Evolutionary conservation across 306 rosid genomes (phyloP), one percentile per base, ranked within the genome.

Genomic region (Quercus glauca): DNA sequence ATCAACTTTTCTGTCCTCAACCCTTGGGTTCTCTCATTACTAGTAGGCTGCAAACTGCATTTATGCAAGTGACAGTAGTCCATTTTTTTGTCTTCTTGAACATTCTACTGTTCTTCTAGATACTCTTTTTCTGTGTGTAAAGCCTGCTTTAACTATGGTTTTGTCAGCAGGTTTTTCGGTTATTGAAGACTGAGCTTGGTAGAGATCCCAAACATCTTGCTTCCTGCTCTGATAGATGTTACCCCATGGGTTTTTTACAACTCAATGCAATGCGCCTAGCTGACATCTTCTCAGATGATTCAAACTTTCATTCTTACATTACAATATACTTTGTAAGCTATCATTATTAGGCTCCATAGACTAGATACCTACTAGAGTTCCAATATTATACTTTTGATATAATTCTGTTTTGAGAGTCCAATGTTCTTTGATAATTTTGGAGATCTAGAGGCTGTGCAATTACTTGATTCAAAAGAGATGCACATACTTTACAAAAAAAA

Each of bases 181-280:
- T 92, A 75, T 78, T 95, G 97, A 95, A 83, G 88, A 79, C 77
- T 85, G 89, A 83, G 69, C 84, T 95, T 80, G 88, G 89, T 78
- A 89, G 84, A 83, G 86, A 91, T 59, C 90, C 91, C 68, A 83
- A 74, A 55, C 79, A 63, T 73, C 83, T 73, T 73, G 53, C 82
- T 77, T 41, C 77, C 76, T 64, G 43, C 70, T 68, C 72, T 68
- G 92, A 87, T 73, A 79, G 71, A 89, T 83, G 83, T 74, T 81
- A 86, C 37, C 97, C 99, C 21, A 82, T 81, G 86, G 99, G 99
- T 19, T 79, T 92, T 85, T 85, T 91, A 82, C 99, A 95, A 84
- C 99, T 95, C 84, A 92, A 92, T 82, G 99, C 98, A 20, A 84
- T 95, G 97, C 98, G 98, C 80, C 92, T 95, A 25, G 95, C 91